Base-by-base conservation (phyloP, 306 rosid genomes). In the Trichosanthes cucumerina region DNA sequence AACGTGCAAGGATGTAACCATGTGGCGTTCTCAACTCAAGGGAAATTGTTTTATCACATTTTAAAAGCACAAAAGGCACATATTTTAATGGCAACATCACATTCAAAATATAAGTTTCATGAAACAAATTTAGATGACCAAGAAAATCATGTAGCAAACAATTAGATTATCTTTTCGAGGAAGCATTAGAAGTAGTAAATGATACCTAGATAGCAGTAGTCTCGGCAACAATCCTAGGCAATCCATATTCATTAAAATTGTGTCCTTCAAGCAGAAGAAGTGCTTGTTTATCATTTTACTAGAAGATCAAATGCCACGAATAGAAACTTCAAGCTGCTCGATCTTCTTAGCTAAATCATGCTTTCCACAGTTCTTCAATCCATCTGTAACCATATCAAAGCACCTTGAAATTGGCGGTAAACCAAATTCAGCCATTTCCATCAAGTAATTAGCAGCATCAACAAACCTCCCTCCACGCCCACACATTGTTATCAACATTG, bases 401-500 rank as follows among this genome's bases (percentile, higher is more conserved):
- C 96, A 92, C 50, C 97, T 82, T 0, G 97, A 82, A 50, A 92
- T 90, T 0, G 96, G 97, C 1, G 87, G 86, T 88, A 90, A 86
- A 39, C 97, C 98, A 24, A 85, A 50, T 80, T 90, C 96, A 6
- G 96, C 84, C 98, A 95, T 95, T 75, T 95, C 98, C 83, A 89
- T 31, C 78, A 95, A 80, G 57, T 86, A 92, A 60, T 92, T 92
- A 0, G 97, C 97, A 0, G 97, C 97, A 19, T 92, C 97, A 47
- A 94, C 82, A 50, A 88, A 88, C 65, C 86, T 82, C n/a, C 98
- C 96, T 49, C 91, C 97, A 0, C 96, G 91, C 7, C 97, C 95
- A 73, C 91, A 84, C 97, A 91, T 92, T 0, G 98, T 92, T 66
- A 94, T 92, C 86, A 92, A 59, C 98, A 91, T 92, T 0, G 98